Evolutionary conservation across 805 yeast genomes (phyloP).

Genomic region (Metschnikowia henanensis): DNA sequence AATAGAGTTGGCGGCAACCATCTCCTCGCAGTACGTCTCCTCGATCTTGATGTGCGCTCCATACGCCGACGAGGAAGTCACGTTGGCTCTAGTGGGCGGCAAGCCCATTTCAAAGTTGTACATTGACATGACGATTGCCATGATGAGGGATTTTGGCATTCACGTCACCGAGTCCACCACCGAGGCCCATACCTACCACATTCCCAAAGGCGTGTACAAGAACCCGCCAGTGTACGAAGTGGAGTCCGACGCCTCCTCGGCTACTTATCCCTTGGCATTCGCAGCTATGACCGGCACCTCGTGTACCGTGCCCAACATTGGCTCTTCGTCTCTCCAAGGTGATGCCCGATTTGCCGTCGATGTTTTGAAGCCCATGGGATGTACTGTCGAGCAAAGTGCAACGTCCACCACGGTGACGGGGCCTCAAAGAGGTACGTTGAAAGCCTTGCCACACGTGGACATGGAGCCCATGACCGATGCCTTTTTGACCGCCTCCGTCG

Average conservation of each 20-base stretch:
- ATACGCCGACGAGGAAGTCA: conserved; percentile 85
- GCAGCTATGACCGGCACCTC: conserved; percentile 96
- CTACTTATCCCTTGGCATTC: conserved; percentile 95
- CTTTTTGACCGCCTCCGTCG: conserved; percentile 92
- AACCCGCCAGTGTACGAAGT: conserved; percentile 86
- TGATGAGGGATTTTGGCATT: conserved; percentile 93
- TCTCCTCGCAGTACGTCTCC: conserved; percentile 96
- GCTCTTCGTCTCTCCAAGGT: conserved; percentile 89
- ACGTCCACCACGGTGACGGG: conserved; percentile 92
- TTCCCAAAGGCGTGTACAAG: conserved; percentile 78
- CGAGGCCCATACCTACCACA: conserved; percentile 83
- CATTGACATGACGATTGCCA: conserved; percentile 94
- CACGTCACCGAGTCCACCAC: conserved; percentile 65
- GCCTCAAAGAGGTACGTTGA: conserved; percentile 68
- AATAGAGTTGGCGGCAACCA: conserved; percentile 92
- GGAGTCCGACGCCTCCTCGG: conserved; percentile 97
- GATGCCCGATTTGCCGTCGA: conserved; percentile 96
- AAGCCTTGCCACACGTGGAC: conserved; percentile 74
- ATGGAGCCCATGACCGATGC: conserved; percentile 99
- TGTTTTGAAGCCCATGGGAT: conserved; percentile 94
- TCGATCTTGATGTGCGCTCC: conserved; percentile 98
- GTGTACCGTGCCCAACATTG: conserved; percentile 93
- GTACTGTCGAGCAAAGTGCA: conserved; percentile 77
- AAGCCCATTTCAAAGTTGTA: conserved; percentile 95
- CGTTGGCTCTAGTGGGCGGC: conserved; percentile 88